Evolutionary conservation across 2,329 filamentous ascomycete genomes (phyloP).

Genomic region (Claviceps quebecensis): DNA sequence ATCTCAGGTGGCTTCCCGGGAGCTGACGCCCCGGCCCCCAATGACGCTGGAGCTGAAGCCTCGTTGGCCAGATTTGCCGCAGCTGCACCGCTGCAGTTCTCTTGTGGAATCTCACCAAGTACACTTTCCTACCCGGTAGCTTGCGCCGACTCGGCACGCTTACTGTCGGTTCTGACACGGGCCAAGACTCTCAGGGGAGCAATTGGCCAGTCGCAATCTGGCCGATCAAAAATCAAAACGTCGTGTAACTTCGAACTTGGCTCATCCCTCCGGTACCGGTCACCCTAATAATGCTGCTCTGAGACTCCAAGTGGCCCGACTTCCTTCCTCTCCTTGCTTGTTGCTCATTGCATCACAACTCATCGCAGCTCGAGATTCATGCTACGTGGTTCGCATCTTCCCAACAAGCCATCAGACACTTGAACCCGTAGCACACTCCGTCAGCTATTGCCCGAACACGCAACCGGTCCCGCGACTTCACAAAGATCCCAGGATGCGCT

Average conservation of each 20-base stretch:
- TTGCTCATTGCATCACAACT: background rate
- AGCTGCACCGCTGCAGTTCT: background rate
- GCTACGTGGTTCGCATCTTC: background rate
- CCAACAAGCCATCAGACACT: background rate
- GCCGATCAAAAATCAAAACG: background rate
- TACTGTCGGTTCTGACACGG: too few relatives aligned
- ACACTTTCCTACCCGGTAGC: background rate
- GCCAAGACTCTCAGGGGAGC: background rate
- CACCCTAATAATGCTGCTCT: too few relatives aligned
- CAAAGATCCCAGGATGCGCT: conserved; percentile 14
- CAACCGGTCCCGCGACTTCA: background rate
- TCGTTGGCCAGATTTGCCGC: conserved; percentile 1
- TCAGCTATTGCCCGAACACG: too few relatives aligned
- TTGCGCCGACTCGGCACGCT: background rate
- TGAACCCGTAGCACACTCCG: background rate
- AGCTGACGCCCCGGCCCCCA: background rate
- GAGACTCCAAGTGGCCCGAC: background rate
- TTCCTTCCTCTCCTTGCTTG: background rate
- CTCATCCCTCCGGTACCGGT: conserved; percentile 6
- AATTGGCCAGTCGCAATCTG: background rate
- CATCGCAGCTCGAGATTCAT: background rate
- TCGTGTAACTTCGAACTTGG: background rate
- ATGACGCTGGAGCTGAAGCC: background rate
- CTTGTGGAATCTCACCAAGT: background rate
- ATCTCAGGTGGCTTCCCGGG: too few relatives aligned